These are phyloP conservation scores for Pugionium cornutum DNA, from an alignment of 345 rosid species.

Conservation along the genomic window DNA sequence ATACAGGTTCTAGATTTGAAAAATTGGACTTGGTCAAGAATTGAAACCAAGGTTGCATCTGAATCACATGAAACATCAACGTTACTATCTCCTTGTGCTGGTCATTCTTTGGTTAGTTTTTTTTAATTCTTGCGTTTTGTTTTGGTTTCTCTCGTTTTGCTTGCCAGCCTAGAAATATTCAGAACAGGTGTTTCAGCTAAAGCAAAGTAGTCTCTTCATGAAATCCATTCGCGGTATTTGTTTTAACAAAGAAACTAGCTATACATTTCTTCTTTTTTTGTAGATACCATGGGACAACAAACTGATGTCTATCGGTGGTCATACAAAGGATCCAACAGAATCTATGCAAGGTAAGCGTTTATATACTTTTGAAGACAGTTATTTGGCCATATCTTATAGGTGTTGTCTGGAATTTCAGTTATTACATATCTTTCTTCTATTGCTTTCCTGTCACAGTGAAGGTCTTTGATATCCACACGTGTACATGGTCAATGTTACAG, in stretches of 20 bases:
- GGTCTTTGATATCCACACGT: slow-evolving; percentile 71
- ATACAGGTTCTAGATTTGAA: slow-evolving; percentile 90
- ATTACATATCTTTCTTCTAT: slow-evolving; percentile 16
- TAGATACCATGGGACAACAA: slow-evolving; percentile 88
- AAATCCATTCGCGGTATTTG: slow-evolving; percentile 22
- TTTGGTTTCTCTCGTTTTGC: slow-evolving; percentile 2
- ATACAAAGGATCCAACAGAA: slow-evolving; percentile 83
- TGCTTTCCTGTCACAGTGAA: slow-evolving; percentile 62
- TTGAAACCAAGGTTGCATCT: slow-evolving; percentile 63
- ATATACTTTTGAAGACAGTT: slow-evolving; percentile 9
- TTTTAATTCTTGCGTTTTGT: slow-evolving; percentile 18
- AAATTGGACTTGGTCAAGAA: slow-evolving; percentile 95
- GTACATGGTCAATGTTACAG: slow-evolving; percentile 82
- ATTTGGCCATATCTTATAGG: slow-evolving; percentile 10
- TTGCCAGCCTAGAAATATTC: slow-evolving; percentile 24
- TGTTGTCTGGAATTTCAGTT: slow-evolving; percentile 18
- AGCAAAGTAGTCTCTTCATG: slow-evolving; percentile 8
- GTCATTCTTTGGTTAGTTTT: slow-evolving; percentile 90
- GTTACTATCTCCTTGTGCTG: slow-evolving; percentile 77
- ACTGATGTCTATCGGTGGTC: slow-evolving; percentile 86
- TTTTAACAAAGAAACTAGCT: slow-evolving; percentile 28
- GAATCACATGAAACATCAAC: slow-evolving; percentile 57
- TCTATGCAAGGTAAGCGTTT: slow-evolving; percentile 59
- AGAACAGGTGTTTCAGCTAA: slow-evolving; percentile 17
- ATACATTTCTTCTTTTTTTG: slow-evolving; percentile 24